A percentile compares a stretch with the other conserved stretches of the same genome.
Conservation (phyloP, 2,329 filamentous ascomycete species). For the Cadophora sp. region DNA sequence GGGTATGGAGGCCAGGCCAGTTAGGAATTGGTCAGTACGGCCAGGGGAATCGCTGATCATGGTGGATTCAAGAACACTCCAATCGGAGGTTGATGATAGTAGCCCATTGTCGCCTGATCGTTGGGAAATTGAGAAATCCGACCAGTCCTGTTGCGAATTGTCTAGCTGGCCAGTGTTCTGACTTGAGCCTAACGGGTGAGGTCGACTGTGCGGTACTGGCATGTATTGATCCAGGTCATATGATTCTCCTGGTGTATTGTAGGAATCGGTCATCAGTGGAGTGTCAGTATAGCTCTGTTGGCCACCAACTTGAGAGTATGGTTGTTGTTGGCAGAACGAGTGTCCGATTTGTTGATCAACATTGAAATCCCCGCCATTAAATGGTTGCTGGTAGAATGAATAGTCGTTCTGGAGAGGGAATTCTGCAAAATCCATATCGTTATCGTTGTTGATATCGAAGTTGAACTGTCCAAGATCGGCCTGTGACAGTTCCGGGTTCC, state of each 20-base stretch:
- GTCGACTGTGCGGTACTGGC: constrained; percentile 21
- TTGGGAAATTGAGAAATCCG: neutral
- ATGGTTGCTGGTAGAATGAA: constrained; percentile 30
- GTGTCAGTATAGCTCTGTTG: constrained; percentile 9
- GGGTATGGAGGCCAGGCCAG: constrained; percentile 9
- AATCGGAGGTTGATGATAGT: constrained; percentile 15
- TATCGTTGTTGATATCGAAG: constrained; percentile 37
- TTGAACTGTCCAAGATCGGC: constrained; percentile 39
- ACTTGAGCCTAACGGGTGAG: constrained; percentile 17
- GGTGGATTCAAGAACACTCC: constrained; percentile 23
- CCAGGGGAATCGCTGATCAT: neutral
- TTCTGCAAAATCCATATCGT: constrained; percentile 21
- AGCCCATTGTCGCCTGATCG: constrained; percentile 1
- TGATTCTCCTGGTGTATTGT: constrained; percentile 17
- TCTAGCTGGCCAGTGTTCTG: constrained; percentile 23
- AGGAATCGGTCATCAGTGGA: neutral
- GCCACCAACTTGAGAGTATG: constrained; percentile 1
- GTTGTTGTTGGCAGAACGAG: neutral
- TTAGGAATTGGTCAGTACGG: neutral
- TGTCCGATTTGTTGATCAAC: constrained; percentile 12
- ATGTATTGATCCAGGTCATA: constrained; percentile 28
- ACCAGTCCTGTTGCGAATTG: constrained; percentile 4
- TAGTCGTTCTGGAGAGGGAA: constrained; percentile 26
- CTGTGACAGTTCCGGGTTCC: constrained; percentile 36
- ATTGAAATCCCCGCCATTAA: neutral